These are phyloP conservation scores for Epichloe sylvatica DNA, from an alignment of 2,329 filamentous ascomycete species.

Conservation along the genomic window DNA sequence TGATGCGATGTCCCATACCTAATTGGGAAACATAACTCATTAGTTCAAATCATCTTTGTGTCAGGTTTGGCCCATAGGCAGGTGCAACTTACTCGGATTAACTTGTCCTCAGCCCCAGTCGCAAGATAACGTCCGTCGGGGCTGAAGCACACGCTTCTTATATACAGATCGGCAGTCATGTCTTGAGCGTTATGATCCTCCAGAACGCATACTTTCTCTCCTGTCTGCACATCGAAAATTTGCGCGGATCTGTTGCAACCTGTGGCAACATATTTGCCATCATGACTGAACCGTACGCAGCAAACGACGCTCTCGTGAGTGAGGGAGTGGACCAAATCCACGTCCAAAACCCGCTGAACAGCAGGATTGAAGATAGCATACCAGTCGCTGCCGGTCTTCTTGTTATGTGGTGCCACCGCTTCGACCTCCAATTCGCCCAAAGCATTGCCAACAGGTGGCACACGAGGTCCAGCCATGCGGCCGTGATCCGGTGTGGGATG, in stretches of 20 bases:
- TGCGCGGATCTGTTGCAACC: slow-evolving; percentile 98
- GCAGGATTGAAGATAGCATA: slow-evolving; percentile 93
- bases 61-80: neutral
- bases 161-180: slow-evolving; percentile 85
- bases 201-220: slow-evolving; percentile 75
- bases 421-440: slow-evolving; percentile 81
- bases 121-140: slow-evolving; percentile 88
- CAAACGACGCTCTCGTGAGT: slow-evolving; percentile 93
- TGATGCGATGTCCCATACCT: slow-evolving; percentile 89
- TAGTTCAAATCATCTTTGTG: slow-evolving; percentile 3
- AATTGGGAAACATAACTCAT: slow-evolving; percentile 1
- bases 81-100: slow-evolving; percentile 61
- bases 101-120: slow-evolving; percentile 93
- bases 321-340: slow-evolving; percentile 86
- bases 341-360: slow-evolving; percentile 77
- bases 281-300: slow-evolving; percentile 91
- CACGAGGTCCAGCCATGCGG: slow-evolving; percentile 37
- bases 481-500: slow-evolving; percentile 64
- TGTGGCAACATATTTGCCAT: slow-evolving; percentile 90
- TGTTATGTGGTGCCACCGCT: slow-evolving; percentile 68
- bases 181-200: slow-evolving; percentile 73
- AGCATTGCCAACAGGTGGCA: slow-evolving; percentile 42
- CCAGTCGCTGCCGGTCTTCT: slow-evolving; percentile 86
- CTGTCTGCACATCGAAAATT: slow-evolving; percentile 85
- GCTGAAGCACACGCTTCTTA: slow-evolving; percentile 96